Percentiles rank a stretch among this genome's conserved stretches.
phyloP scores from a whole-genome alignment of 73 alveolate genomes.

The Paramecium tetraurelia region DNA sequence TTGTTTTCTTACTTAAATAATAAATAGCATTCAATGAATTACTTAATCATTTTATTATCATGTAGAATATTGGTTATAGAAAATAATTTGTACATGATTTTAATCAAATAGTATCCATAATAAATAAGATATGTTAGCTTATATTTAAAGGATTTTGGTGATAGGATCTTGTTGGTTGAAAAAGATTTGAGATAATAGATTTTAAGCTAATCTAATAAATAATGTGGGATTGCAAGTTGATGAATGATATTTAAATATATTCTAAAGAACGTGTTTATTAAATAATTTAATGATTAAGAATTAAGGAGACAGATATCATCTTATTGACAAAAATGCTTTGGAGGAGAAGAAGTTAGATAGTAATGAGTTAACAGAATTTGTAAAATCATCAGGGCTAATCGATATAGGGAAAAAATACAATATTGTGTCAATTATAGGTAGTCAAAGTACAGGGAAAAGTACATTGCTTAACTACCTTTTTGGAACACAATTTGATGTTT shows the following conservation, averaged over 20 bases:
- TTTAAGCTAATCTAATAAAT: no score
- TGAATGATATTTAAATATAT: not conserved
- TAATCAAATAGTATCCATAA: no score
- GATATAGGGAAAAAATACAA: slow-evolving; percentile 71
- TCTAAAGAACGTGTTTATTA: not conserved
- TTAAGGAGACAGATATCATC: slow-evolving; percentile 17
- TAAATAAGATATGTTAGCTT: no score
- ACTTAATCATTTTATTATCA: no score
- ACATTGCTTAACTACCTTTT: slow-evolving; percentile 73
- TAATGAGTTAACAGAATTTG: not conserved
- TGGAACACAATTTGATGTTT: slow-evolving; percentile 80
- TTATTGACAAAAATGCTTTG: slow-evolving; percentile 5
- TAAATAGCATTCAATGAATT: no score
- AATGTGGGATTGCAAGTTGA: not conserved
- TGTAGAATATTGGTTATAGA: no score
- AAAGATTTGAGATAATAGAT: no score
- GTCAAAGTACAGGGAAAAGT: slow-evolving; percentile 79
- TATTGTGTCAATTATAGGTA: slow-evolving; percentile 79
- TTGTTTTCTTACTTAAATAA: no score
- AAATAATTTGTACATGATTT: no score
- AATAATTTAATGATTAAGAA: not conserved
- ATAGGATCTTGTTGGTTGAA: no score
- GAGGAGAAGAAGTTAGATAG: not conserved
- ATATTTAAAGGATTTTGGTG: no score
- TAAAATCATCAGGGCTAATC: not conserved